Evolutionary conservation across 129 eudicot genomes (phyloP), one percentile per base, ranked within the genome.

Genomic region (Ambrosia trifida): DNA sequence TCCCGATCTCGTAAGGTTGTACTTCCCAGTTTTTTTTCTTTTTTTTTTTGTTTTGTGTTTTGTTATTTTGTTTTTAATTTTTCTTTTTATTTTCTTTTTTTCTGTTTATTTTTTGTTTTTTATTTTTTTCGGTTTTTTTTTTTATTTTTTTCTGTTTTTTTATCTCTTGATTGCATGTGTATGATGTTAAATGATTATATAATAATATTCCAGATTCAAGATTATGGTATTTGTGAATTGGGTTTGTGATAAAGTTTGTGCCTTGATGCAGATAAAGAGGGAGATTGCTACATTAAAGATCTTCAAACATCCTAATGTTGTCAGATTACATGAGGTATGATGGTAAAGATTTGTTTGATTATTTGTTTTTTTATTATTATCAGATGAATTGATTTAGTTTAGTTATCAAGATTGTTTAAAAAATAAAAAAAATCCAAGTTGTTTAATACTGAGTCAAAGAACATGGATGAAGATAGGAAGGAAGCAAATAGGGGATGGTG

Each of bases 241-340:
- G 28, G 44, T 40, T 40, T 40, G 10, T 40, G 44, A 40, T 40
- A 40, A 3, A 19, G 3, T 4, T 20, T 2, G 3, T 8, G 13
- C 1, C 13, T 72, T 51, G 44, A 60, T 76, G 77, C 94, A 91
- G 97, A 91, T 91, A 67, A 91, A 89, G 77, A 80, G 97, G 85
- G 97, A 91, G 62, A 91, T 91, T 76, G 89, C 87, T 40, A 91
- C 97, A 51, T 85, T 91, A 65, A 91, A 89, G 81, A 83, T 86
- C 72, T 85, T 91, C 63, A 88, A 77, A 18, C 97, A 91, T 81
- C 96, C 96, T 6, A 91, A 91, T 71, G 91, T 91, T 3, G 96
- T 91, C 60, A 66, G 95, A 45, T 76, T 91, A 81, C 74, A 86
- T 36, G 97, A 91, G 97, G 97, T 89, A 20, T 36, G 32, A n/a